Evolutionary conservation across 441 rosid species (phyloP).

Genomic region (Populus trichocarpa): DNA sequence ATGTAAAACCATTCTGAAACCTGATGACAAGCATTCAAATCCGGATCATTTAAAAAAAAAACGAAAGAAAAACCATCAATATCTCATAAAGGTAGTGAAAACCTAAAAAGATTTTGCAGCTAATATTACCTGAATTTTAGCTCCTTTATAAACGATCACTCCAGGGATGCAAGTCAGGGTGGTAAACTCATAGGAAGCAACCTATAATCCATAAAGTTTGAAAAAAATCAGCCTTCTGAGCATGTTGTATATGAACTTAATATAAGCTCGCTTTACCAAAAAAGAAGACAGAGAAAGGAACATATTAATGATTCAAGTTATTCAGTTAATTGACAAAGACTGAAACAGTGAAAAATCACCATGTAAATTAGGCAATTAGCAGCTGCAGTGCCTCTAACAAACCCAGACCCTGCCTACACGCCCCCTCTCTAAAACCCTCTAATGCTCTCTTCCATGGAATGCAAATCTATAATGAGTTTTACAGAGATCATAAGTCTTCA

Average conservation of each 20-base stretch:
- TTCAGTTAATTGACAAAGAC: neutral
- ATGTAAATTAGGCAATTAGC: neutral
- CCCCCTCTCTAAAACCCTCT: neutral
- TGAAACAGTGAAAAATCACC: neutral
- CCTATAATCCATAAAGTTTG: slow-evolving; percentile 42
- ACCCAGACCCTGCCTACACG: neutral
- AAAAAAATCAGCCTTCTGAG: slow-evolving; percentile 9
- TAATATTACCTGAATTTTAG: slow-evolving; percentile 80
- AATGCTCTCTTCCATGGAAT: neutral
- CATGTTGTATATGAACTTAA: neutral
- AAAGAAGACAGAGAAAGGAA: neutral
- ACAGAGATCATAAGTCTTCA: neutral
- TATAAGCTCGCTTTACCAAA: neutral
- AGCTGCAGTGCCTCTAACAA: neutral
- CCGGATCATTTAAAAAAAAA: neutral
- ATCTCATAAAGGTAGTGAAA: neutral
- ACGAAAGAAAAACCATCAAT: neutral
- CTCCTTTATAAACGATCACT: slow-evolving; percentile 88
- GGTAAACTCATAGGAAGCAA: slow-evolving; percentile 97
- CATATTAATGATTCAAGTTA: neutral
- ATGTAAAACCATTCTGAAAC: neutral
- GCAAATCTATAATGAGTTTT: neutral
- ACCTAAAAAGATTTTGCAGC: neutral
- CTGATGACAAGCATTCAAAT: neutral
- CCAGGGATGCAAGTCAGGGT: slow-evolving; percentile 97